Evolutionary conservation across 257 asterid species (phyloP).

Genomic region (Solanum rostratum): DNA sequence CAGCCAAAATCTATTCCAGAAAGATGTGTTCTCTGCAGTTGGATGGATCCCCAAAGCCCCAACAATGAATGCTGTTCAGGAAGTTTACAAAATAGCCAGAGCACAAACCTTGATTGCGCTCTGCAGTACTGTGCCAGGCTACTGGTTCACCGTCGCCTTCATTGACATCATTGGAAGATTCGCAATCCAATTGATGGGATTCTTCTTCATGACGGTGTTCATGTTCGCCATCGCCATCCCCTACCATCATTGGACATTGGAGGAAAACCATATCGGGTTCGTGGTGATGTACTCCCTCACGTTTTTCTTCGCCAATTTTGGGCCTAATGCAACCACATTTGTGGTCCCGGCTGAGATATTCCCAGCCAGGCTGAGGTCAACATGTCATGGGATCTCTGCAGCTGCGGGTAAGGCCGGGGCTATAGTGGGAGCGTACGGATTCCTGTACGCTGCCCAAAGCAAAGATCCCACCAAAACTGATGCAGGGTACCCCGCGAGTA

Average conservation of each 20-base stretch:
- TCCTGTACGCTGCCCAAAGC: constrained; percentile 25
- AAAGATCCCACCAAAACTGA: constrained; percentile 9
- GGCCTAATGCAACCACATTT: constrained; percentile 40
- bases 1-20: constrained; percentile 31
- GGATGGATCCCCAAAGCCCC: constrained; percentile 30
- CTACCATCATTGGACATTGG: constrained; percentile 21
- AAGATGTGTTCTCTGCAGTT: constrained; percentile 21
- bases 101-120: constrained; percentile 33
- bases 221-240: constrained; percentile 38
- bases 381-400: constrained; percentile 36
- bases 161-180: constrained; percentile 19
- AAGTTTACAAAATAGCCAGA: constrained; percentile 20
- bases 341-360: constrained; percentile 32
- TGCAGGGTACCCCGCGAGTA: constrained; percentile 22
- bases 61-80: constrained; percentile 31
- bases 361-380: constrained; percentile 14
- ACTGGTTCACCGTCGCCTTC: constrained; percentile 37
- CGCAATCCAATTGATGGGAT: constrained; percentile 7
- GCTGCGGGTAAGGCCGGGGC: constrained; percentile 41
- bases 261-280: constrained; percentile 14
- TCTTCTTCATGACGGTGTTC: constrained; percentile 33
- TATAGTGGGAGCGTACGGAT: constrained; percentile 38
- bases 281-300: constrained; percentile 25
- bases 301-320: constrained; percentile 39
- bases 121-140: constrained; percentile 34